A percentile compares a stretch with the other conserved stretches of the same genome.
Evolutionary conservation across 1,284 basidiomycete species (phyloP).

Genomic region (Sutorius eximius): DNA sequence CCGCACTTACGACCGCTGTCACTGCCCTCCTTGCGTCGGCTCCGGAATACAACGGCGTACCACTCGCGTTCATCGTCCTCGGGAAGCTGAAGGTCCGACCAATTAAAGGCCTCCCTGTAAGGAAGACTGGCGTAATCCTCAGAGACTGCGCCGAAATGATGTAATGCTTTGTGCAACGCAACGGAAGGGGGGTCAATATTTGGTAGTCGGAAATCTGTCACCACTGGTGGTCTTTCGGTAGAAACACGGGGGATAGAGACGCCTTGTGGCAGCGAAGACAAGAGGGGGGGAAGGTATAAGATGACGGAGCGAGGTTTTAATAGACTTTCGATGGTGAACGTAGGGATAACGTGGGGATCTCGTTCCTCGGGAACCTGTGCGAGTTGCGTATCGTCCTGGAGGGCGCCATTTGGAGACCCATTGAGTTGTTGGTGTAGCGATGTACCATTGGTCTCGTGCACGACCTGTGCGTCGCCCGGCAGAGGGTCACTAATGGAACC

Average conservation of each 20-base stretch:
- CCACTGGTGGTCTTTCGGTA: constrained; percentile 42
- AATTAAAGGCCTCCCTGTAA: constrained; percentile 84
- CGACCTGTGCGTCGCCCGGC: not conserved
- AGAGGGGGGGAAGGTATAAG: constrained; percentile 77
- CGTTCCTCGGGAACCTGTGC: constrained; percentile 13
- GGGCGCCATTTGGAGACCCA: not conserved
- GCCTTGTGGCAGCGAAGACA: constrained; percentile 65
- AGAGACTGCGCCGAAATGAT: constrained; percentile 67
- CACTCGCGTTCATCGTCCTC: constrained; percentile 76
- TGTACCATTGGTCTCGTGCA: constrained; percentile 18
- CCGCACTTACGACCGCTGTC: constrained; percentile 60
- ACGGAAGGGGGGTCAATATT: constrained; percentile 80
- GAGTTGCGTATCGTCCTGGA: not conserved
- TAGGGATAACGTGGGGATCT: constrained; percentile 63
- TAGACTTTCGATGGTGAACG: constrained; percentile 44
- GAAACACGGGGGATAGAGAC: constrained; percentile 30
- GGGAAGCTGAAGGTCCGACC: constrained; percentile 69
- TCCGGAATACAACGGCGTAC: constrained; percentile 91
- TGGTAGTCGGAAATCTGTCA: constrained; percentile 75
- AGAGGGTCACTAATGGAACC: not conserved
- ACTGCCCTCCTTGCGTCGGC: constrained; percentile 68
- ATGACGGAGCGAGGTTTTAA: constrained; percentile 48
- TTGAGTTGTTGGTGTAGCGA: constrained; percentile 34
- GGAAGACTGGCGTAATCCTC: constrained; percentile 60
- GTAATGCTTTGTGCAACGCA: constrained; percentile 83